A percentile compares a stretch with the other conserved stretches of the same genome.
phyloP scores from a whole-genome alignment of 805 yeast species.

The Lachancea cidri region DNA sequence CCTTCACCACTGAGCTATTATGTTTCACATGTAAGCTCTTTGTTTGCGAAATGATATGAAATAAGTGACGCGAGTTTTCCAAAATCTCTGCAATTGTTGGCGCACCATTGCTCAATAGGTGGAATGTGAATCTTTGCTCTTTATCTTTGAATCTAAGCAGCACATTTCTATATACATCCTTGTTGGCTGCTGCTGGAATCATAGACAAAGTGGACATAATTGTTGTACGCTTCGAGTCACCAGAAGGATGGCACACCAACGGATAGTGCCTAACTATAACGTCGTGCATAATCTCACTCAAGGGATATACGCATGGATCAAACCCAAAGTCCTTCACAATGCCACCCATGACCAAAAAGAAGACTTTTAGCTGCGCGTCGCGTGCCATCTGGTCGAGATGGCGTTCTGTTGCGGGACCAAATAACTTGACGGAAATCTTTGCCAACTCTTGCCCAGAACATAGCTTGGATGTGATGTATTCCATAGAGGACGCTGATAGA shows the following conservation, averaged over 20 bases:
- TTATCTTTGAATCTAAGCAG: constrained; percentile 48
- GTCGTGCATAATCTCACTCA: constrained; percentile 65
- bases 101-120: constrained; percentile 61
- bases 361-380: constrained; percentile 44
- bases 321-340: constrained; percentile 78
- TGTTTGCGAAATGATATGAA: constrained; percentile 40
- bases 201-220: constrained; percentile 28
- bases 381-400: constrained; percentile 37
- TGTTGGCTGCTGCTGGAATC: constrained; percentile 35
- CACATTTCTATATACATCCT: constrained; percentile 36
- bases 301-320: constrained; percentile 56
- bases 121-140: constrained; percentile 59
- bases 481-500: constrained; percentile 49
- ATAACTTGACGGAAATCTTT: constrained; percentile 25
- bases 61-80: constrained; percentile 70
- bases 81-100: constrained; percentile 77
- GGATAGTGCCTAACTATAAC: constrained; percentile 62
- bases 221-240: constrained; percentile 11
- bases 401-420: constrained; percentile 27
- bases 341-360: constrained; percentile 60
- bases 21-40: constrained; percentile 19
- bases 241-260: constrained; percentile 23
- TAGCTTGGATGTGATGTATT: constrained; percentile 45
- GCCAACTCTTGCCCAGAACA: constrained; percentile 35
- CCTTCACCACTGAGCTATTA: constrained; percentile 29